Base-by-base conservation (phyloP, 2,329 filamentous ascomycete genomes). In the Venturia oleaginea region DNA sequence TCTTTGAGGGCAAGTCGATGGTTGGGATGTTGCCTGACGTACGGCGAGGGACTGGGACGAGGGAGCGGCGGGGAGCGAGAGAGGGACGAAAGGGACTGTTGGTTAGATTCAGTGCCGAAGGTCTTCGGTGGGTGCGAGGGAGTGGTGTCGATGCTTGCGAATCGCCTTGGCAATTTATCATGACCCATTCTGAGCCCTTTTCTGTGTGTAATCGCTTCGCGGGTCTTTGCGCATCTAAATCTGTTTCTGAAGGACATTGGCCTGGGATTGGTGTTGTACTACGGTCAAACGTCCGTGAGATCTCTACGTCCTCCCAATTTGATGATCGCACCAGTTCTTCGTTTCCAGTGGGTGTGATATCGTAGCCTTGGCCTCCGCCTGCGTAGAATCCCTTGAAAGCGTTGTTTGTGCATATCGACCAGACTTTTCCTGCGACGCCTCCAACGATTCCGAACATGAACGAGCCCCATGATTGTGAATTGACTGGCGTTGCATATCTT, bases 371-470 rank as follows among this genome's bases (percentile, higher is more conserved):
- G 10, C 92, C 93, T 3, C 89, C 91, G 8, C 92, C 93, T 15
- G 92, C 91, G 67, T 92, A 87, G 74, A 97, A 97, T 0, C 92
- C 92, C 64, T 84, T 83, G 71, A 97, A 95, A 0, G 89, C 84
- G 30, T 73, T 78, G 4, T 79, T 85, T 0, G 79, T 78, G 78
- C 92, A 96, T 70, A 96, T 94, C 69, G 92, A 84, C 83, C 91
- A 92, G 0, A 96, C 86, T 71, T 88, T 93, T 22, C 90, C 89
- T 1, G 89, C 84, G 3, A 89, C 84, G 34, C 81, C 85, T 1
- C 86, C 86, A 8, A 90, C 81, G 0, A 88, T 81, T 48, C 78
- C 83, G 38, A 90, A 77, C 5, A 88, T 83, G 60, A 84, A 75
- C 22, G 78, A 78, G 37, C 83, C 81, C 86, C 85, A 88, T 43